phyloP scores from a whole-genome alignment of 148 eudicot species.

The Rhododendron vialii region DNA sequence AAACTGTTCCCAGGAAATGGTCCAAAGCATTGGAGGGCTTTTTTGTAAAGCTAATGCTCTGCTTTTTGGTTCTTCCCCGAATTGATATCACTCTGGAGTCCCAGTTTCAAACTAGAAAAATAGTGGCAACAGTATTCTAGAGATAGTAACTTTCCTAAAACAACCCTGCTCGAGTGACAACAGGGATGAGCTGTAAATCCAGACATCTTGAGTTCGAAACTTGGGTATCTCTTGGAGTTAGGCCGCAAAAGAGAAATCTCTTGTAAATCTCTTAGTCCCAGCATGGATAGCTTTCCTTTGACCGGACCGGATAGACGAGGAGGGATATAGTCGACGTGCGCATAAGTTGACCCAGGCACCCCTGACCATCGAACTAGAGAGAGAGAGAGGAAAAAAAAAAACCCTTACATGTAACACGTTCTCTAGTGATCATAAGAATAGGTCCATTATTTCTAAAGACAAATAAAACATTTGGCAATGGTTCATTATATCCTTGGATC shows the following conservation, averaged over 20 bases:
- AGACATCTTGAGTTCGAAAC: background rate
- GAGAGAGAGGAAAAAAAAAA: no score
- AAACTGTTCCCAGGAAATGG: background rate
- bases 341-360: background rate
- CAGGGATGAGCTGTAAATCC: no score
- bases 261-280: no score
- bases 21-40: background rate
- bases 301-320: accelerated
- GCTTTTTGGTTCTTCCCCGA: slow-evolving; percentile 1
- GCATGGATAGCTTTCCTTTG: no score
- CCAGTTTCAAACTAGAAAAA: slow-evolving; percentile 13
- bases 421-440: background rate
- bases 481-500: background rate
- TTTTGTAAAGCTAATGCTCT: background rate
- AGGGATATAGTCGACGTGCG: no score
- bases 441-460: no score
- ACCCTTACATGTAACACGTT: no score
- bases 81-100: background rate
- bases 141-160: background rate
- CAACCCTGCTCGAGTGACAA: background rate
- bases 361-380: background rate
- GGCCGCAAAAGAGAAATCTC: no score
- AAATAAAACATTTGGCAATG: background rate
- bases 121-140: background rate
- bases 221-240: background rate